Conservation (phyloP, 176 grass and related monocot genomes). For the Hsuehochloa calcarea region DNA sequence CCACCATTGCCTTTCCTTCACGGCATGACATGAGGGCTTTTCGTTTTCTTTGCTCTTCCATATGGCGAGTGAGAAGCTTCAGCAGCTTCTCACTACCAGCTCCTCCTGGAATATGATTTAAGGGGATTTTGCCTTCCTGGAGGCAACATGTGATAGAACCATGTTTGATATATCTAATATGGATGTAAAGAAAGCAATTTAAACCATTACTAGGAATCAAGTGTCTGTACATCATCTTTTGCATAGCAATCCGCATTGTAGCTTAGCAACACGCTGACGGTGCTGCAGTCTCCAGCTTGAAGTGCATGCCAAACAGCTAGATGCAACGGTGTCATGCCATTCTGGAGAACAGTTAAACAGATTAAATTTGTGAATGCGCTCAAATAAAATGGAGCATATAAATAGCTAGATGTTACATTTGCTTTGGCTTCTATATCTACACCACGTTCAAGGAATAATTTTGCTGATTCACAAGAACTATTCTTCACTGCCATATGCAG, state of each 20-base stretch:
- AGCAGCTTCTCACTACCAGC: slow-evolving; percentile 52
- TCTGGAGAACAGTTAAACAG: slow-evolving; percentile 64
- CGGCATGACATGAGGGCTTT: slow-evolving; percentile 66
- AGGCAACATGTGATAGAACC: slow-evolving; percentile 29
- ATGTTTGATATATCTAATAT: slow-evolving; percentile 20
- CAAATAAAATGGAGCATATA: not conserved
- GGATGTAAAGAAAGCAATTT: slow-evolving; percentile 26
- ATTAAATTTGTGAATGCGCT: not conserved
- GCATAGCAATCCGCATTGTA: slow-evolving; percentile 79
- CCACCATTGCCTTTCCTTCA: slow-evolving; percentile 64
- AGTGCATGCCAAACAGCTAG: slow-evolving; percentile 95
- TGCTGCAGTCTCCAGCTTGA: slow-evolving; percentile 64
- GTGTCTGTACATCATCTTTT: slow-evolving; percentile 81
- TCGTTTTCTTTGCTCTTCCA: slow-evolving; percentile 78
- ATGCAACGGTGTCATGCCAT: slow-evolving; percentile 96
- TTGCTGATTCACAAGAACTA: slow-evolving; percentile 69
- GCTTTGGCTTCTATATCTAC: slow-evolving; percentile 73
- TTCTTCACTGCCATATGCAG: slow-evolving; percentile 94
- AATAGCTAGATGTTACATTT: slow-evolving; percentile 52
- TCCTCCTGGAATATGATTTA: slow-evolving; percentile 66
- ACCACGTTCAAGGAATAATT: slow-evolving; percentile 74
- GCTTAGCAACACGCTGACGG: slow-evolving; percentile 57
- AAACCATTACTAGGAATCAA: slow-evolving; percentile 41
- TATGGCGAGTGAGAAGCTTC: slow-evolving; percentile 58
- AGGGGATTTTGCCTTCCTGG: slow-evolving; percentile 82